A percentile compares a stretch with the other conserved stretches of the same genome.
Conservation (phyloP, 169 alveolate species). For the Eimeria tenella region DNA sequence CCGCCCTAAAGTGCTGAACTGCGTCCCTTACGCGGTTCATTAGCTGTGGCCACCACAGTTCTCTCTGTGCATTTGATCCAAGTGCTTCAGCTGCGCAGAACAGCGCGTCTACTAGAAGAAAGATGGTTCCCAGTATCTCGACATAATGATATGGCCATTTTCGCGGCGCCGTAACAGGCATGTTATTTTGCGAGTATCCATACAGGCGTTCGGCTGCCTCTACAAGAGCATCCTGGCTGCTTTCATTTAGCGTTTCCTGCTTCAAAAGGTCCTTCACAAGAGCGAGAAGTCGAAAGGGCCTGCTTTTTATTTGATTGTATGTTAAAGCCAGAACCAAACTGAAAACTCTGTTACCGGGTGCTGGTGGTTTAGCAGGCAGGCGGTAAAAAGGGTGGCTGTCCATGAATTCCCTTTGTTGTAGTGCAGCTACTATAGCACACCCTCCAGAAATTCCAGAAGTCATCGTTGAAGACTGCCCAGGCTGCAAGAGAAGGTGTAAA, state of each 20-base stretch:
- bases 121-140: conserved; percentile 2
- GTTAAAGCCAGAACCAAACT: not conserved
- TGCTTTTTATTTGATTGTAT: not conserved
- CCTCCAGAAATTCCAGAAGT: too few relatives aligned
- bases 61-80: not conserved
- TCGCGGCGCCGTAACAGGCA: not conserved
- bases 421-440: too few relatives aligned
- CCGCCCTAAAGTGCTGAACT: not conserved
- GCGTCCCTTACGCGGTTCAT: not conserved
- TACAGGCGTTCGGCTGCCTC: conserved; percentile 13
- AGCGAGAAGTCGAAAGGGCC: not conserved
- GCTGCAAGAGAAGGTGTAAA: too few relatives aligned
- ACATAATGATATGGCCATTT: not conserved
- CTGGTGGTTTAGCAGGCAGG: not conserved
- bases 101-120: not conserved
- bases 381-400: not conserved
- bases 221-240: not conserved
- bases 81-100: conserved; percentile 7
- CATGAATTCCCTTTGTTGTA: not conserved
- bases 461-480: too few relatives aligned
- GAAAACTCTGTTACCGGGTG: not conserved
- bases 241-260: not conserved
- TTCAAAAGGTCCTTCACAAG: not conserved
- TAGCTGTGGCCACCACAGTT: conserved; percentile 38
- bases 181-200: conserved; percentile 2